These are phyloP conservation scores for Diaporthe aspalathi DNA, from an alignment of 2,329 filamentous ascomycete genomes.

Conservation along the genomic window DNA sequence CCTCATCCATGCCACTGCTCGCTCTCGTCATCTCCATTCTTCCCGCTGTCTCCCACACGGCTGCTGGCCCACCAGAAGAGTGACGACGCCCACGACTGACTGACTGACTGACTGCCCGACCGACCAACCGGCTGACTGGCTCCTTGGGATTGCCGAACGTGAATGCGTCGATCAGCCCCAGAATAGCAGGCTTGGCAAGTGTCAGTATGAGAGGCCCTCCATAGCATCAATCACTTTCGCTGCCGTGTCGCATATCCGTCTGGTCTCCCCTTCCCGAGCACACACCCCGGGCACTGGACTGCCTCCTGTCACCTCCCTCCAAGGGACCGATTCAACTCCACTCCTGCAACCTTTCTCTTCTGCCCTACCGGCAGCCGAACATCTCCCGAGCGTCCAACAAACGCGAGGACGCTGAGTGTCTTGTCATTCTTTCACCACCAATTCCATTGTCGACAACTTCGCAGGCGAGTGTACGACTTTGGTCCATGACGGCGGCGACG, in stretches of 20 bases:
- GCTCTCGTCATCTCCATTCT: constrained; percentile 8
- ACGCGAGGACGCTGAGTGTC: constrained; percentile 23
- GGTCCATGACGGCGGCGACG: constrained; percentile 46
- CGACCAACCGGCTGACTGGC: neutral
- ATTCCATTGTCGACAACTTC: constrained; percentile 47
- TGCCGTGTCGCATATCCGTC: constrained; percentile 32
- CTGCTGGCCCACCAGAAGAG: constrained; percentile 6
- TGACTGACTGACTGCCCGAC: neutral
- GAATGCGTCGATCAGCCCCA: constrained; percentile 24
- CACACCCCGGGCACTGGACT: neutral
- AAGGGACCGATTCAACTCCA: constrained; percentile 13
- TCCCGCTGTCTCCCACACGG: constrained; percentile 4
- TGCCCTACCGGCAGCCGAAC: constrained; percentile 25
- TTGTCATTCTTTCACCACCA: constrained; percentile 37
- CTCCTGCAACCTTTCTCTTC: constrained; percentile 18
- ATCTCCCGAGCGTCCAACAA: constrained; percentile 24
- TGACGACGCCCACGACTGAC: constrained; percentile 5
- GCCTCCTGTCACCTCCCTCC: constrained; percentile 4
- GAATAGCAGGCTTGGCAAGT: constrained; percentile 32
- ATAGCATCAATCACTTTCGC: constrained; percentile 36
- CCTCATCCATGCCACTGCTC: neutral
- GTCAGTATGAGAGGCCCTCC: constrained; percentile 35
- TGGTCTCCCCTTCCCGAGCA: constrained; percentile 33
- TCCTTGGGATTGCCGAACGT: constrained; percentile 15
- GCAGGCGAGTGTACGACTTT: constrained; percentile 50